phyloP scores from a whole-genome alignment of 148 eudicot species.

The Fagopyrum esculentum region DNA sequence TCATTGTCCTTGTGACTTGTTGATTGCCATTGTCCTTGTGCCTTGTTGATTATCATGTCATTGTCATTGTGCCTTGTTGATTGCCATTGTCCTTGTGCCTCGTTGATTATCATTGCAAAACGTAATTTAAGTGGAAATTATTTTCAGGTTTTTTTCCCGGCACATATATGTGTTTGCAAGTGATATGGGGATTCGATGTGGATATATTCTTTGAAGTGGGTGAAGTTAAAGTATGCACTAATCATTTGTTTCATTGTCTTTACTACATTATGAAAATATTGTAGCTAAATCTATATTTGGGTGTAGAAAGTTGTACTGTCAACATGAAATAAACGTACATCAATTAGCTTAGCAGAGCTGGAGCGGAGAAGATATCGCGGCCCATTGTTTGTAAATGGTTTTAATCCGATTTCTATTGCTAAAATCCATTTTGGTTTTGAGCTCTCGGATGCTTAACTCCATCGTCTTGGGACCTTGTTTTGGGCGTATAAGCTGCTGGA shows the following conservation, averaged over 20 bases:
- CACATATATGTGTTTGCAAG: constrained; percentile 58
- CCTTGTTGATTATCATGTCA: too few relatives aligned
- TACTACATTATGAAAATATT: neutral
- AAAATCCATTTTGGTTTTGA: constrained; percentile 74
- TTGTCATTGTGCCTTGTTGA: too few relatives aligned
- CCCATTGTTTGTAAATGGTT: constrained; percentile 73
- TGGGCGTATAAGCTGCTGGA: constrained; percentile 20
- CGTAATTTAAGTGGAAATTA: too few relatives aligned
- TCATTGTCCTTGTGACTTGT: too few relatives aligned
- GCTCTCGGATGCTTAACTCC: constrained; percentile 30
- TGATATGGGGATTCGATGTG: constrained; percentile 65
- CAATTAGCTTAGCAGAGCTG: constrained; percentile 58
- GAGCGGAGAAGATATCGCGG: constrained; percentile 63
- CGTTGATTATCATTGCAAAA: too few relatives aligned
- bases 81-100: too few relatives aligned
- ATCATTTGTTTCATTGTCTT: neutral
- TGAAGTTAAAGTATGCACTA: constrained; percentile 44
- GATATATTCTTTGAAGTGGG: constrained; percentile 42
- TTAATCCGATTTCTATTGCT: constrained; percentile 64
- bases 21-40: too few relatives aligned
- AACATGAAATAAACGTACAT: constrained; percentile 39
- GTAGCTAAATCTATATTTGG: constrained; percentile 9
- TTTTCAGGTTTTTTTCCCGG: too few relatives aligned
- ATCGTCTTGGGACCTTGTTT: constrained; percentile 30
- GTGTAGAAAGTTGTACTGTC: constrained; percentile 66